phyloP scores from a whole-genome alignment of 75 land plant species.

The Chamaecyparis obtusa region DNA sequence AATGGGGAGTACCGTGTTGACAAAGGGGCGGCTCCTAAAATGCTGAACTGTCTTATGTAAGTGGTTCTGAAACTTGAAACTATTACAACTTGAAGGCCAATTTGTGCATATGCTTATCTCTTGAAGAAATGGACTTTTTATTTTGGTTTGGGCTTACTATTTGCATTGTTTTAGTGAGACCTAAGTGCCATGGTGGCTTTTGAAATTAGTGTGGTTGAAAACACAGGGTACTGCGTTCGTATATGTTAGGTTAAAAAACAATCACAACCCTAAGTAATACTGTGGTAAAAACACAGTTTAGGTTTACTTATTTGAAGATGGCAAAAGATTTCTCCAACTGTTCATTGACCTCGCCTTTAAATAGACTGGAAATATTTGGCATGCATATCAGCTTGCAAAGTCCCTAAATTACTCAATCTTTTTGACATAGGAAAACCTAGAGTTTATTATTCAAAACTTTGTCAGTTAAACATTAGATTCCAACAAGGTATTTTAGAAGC shows the following conservation, averaged over 20 bases:
- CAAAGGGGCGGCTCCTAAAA: slow-evolving; percentile 99
- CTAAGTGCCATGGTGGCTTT: neutral
- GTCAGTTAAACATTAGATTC: neutral
- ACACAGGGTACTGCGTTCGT: neutral
- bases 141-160: neutral
- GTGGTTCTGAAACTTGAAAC: slow-evolving; percentile 20
- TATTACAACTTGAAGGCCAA: slow-evolving; percentile 1
- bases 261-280: neutral
- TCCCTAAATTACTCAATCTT: neutral
- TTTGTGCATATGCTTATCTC: neutral
- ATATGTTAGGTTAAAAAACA: neutral
- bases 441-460: neutral
- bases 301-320: neutral
- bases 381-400: no score
- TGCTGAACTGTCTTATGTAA: slow-evolving; percentile 98
- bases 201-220: neutral
- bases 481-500: neutral
- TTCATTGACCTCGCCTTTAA: no score
- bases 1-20: slow-evolving; percentile 99
- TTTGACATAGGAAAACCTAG: neutral
- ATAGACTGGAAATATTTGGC: no score
- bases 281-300: neutral
- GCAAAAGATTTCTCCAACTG: neutral
- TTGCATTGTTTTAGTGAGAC: neutral
- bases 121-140: neutral